Conservation (phyloP, 805 yeast genomes). For the Sugiyamaella qingdaonensis region DNA sequence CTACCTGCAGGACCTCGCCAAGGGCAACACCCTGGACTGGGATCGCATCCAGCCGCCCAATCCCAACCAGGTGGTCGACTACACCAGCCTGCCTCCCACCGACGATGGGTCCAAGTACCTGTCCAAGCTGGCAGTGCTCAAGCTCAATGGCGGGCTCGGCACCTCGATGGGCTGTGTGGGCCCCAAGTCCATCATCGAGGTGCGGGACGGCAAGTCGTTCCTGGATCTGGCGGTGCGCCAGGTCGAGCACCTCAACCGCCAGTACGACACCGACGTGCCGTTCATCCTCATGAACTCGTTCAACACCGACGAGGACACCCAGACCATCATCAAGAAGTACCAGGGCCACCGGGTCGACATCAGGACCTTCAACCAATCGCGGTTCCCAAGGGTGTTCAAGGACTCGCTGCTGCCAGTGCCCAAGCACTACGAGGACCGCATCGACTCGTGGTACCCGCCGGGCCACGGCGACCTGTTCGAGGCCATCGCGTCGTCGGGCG, state of each 20-base stretch:
- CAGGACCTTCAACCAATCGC: conserved; percentile 95
- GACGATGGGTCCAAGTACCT: conserved; percentile 45
- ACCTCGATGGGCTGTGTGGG: conserved; percentile 99
- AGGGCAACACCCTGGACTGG: conserved; percentile 85
- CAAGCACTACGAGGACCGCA: conserved; percentile 60
- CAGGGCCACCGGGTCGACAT: conserved; percentile 94
- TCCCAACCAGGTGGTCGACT: conserved; percentile 83
- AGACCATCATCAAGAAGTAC: conserved; percentile 90
- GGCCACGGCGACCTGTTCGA: conserved; percentile 99
- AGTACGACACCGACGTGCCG: conserved; percentile 89
- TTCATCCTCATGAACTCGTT: conserved; percentile 96
- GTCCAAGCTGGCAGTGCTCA: conserved; percentile 86
- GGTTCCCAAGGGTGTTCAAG: conserved; percentile 91
- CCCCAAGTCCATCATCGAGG: conserved; percentile 94
- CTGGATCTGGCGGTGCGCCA: conserved; percentile 94
- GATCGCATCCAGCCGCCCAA: conserved; percentile 91
- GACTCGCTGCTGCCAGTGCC: conserved; percentile 98
- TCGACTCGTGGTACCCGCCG: conserved; percentile 98
- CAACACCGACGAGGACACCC: conserved; percentile 95
- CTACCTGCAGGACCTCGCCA: conserved; percentile 83
- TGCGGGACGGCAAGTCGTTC: conserved; percentile 96
- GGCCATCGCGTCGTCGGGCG: conserved; percentile 82
- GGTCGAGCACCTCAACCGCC: conserved; percentile 89
- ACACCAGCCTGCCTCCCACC: conserved; percentile 42
- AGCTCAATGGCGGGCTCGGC: conserved; percentile 97